Percentiles rank a stretch among this genome's conserved stretches.
phyloP scores from a whole-genome alignment of 2,329 filamentous ascomycete species.

The Aspergillus pseudoviridinutans region DNA sequence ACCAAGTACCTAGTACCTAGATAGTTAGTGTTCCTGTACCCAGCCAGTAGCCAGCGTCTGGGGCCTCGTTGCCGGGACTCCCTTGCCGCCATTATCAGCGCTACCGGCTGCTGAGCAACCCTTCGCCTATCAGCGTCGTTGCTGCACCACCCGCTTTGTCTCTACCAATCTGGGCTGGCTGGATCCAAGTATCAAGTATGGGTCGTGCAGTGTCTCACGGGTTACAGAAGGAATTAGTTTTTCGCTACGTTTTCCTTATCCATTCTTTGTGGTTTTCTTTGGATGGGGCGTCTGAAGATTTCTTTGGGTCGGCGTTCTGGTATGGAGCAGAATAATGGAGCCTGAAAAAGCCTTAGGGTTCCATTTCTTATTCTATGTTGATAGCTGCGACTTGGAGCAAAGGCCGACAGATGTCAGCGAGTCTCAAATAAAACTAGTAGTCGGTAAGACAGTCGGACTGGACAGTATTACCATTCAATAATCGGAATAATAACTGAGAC shows the following conservation, averaged over 20 bases:
- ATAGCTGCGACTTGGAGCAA: background rate
- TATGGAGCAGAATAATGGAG: background rate
- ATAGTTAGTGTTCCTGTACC: background rate
- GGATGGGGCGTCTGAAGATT: background rate
- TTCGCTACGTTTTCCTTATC: background rate
- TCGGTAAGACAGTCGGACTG: background rate
- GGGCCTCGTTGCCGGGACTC: slow-evolving; percentile 34
- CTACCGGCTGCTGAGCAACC: slow-evolving; percentile 31
- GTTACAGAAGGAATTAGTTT: slow-evolving; percentile 9
- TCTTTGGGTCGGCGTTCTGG: background rate
- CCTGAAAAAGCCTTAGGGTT: background rate
- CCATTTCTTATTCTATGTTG: background rate
- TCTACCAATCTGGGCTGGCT: slow-evolving; percentile 15
- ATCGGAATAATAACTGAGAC: background rate
- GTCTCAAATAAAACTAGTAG: background rate
- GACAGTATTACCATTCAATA: too few species aligned
- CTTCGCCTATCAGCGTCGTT: slow-evolving; percentile 30
- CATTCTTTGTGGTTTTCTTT: slow-evolving; percentile 6
- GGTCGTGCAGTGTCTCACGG: slow-evolving; percentile 22
- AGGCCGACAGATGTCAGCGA: background rate
- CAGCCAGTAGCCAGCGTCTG: slow-evolving; percentile 4
- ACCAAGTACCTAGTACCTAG: background rate
- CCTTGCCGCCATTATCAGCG: slow-evolving; percentile 32
- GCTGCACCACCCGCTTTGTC: slow-evolving; percentile 8
- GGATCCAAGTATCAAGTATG: slow-evolving; percentile 14